phyloP scores from a whole-genome alignment of 176 grass and related monocot genomes.

The Neostapfia colusana region DNA sequence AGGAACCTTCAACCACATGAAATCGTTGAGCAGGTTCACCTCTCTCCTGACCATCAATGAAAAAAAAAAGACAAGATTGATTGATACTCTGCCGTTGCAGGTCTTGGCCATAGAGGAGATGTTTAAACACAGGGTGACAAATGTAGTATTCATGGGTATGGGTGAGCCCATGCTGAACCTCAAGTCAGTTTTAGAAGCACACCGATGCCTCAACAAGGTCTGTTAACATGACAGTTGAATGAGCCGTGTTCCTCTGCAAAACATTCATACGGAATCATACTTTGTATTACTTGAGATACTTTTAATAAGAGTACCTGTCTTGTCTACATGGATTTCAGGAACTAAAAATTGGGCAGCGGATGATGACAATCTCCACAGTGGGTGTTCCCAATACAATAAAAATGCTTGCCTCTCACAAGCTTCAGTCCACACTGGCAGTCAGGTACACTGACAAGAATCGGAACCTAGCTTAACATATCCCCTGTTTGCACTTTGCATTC shows the following conservation, averaged over 20 bases:
- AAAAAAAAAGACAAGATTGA: background rate
- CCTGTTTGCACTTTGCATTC: background rate
- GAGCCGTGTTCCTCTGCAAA: background rate
- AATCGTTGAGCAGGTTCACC: conserved; percentile 87
- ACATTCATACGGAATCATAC: background rate
- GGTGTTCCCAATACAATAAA: conserved; percentile 95
- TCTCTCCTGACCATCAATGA: background rate
- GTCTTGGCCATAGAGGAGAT: conserved; percentile 81
- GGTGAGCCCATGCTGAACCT: conserved; percentile 96
- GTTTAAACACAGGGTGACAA: conserved; percentile 87
- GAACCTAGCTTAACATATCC: background rate
- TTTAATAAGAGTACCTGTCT: background rate
- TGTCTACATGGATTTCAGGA: conserved; percentile 39
- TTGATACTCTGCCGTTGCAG: conserved; percentile 35
- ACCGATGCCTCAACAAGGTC: conserved; percentile 85
- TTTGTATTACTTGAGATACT: background rate
- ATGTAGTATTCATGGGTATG: conserved; percentile 99
- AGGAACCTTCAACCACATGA: conserved; percentile 84
- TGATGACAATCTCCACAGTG: conserved; percentile 98
- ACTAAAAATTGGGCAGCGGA: conserved; percentile 93
- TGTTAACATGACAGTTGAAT: background rate
- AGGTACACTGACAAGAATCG: conserved; percentile 43
- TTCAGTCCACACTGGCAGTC: conserved; percentile 92
- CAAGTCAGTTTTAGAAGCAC: conserved; percentile 84
- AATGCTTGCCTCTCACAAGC: conserved; percentile 82